Percentiles rank a stretch among this genome's conserved stretches.
These are phyloP conservation scores for Aspergillus conjunctus DNA, from an alignment of 495 filamentous ascomycete genomes.

Conservation along the genomic window DNA sequence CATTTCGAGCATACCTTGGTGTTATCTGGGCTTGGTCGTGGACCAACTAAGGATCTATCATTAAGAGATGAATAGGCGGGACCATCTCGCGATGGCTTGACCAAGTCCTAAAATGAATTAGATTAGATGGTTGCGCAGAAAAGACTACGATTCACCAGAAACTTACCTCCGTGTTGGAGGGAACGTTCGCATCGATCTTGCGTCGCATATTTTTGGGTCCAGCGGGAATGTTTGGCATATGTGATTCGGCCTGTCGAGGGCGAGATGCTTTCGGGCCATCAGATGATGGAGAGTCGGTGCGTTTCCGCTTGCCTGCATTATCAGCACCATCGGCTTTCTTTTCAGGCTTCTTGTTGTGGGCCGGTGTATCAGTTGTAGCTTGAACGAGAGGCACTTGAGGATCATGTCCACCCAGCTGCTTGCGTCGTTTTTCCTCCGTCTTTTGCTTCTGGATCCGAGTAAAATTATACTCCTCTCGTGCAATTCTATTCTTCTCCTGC, in stretches of 20 bases:
- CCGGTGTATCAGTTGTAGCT: conserved; percentile 28
- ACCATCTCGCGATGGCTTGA: conserved; percentile 44
- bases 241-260: conserved; percentile 27
- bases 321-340: conserved; percentile 20
- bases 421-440: conserved; percentile 42
- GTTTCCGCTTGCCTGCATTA: conserved; percentile 46
- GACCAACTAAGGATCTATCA: conserved; percentile 18
- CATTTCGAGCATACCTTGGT: conserved; percentile 28
- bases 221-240: conserved; percentile 17
- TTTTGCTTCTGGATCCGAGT: conserved; percentile 34
- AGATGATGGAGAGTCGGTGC: conserved; percentile 36
- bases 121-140: conserved; percentile 2
- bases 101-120: conserved; percentile 31
- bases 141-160: conserved; percentile 2
- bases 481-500: conserved; percentile 36
- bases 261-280: conserved; percentile 32
- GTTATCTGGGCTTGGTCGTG: conserved; percentile 18
- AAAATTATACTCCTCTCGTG: conserved; percentile 37
- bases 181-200: conserved; percentile 33
- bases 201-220: conserved; percentile 31
- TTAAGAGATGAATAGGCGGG: conserved; percentile 32
- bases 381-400: conserved; percentile 49
- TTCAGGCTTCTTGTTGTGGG: conserved; percentile 14
- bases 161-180: conserved; percentile 36
- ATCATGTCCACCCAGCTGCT: conserved; percentile 50